A percentile compares a stretch with the other conserved stretches of the same genome.
Evolutionary conservation across 2,329 filamentous ascomycete species (phyloP).

Genomic region (Aspergillus sp.): DNA sequence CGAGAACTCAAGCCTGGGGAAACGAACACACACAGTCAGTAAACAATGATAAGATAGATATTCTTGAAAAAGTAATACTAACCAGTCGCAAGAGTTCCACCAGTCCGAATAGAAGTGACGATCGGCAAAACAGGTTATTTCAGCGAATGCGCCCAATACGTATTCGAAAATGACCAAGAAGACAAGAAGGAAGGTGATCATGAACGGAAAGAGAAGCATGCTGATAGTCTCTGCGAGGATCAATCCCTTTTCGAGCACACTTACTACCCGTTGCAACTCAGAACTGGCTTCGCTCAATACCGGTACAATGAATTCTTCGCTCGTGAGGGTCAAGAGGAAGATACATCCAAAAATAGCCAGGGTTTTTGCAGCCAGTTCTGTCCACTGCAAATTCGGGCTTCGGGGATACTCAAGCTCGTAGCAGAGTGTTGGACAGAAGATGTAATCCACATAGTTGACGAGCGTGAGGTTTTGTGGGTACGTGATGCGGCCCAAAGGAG

Average conservation of each 20-base stretch:
- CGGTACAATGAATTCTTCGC: conserved; percentile 92
- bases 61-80: conserved; percentile 6
- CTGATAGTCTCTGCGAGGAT: conserved; percentile 87
- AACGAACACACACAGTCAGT: not conserved
- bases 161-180: conserved; percentile 99
- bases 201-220: conserved; percentile 91
- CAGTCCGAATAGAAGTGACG: conserved; percentile 83
- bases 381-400: conserved; percentile 68
- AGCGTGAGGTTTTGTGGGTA: conserved; percentile 86
- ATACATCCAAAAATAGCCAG: conserved; percentile 93
- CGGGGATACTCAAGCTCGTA: conserved; percentile 97
- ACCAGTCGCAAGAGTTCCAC: conserved; percentile 59
- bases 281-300: conserved; percentile 71
- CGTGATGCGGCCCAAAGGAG: conserved; percentile 80
- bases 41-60: not conserved
- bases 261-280: conserved; percentile 45
- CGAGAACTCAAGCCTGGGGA: conserved; percentile 77
- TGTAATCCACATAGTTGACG: conserved; percentile 77
- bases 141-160: conserved; percentile 86
- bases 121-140: conserved; percentile 89
- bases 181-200: conserved; percentile 89
- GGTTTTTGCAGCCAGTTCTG: conserved; percentile 76
- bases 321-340: conserved; percentile 84
- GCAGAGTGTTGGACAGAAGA: conserved; percentile 91
- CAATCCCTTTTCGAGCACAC: conserved; percentile 63